Conservation (phyloP, 495 filamentous ascomycete genomes). For the Elasticomyces elasticus region DNA sequence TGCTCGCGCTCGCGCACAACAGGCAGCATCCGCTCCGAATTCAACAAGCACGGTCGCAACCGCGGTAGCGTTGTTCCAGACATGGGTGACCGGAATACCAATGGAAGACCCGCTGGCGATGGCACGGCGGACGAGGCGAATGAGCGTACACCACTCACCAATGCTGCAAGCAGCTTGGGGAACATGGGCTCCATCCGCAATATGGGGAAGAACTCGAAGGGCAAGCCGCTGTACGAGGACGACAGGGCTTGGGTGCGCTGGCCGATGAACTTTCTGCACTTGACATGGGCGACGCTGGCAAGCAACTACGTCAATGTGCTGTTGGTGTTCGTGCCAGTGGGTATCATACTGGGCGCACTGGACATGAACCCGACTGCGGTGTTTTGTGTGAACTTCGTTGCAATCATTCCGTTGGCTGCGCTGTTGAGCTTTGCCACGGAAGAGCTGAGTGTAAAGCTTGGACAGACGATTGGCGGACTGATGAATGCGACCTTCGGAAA, state of each 20-base stretch:
- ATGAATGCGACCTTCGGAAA: conserved; percentile 97
- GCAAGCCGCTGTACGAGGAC: conserved; percentile 17
- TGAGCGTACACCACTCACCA: conserved; percentile 14
- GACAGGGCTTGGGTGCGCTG: conserved; percentile 32
- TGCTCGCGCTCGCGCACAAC: neutral
- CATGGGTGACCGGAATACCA: neutral
- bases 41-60: conserved; percentile 15
- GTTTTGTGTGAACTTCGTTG: conserved; percentile 87
- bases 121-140: conserved; percentile 12
- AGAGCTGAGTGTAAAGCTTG: conserved; percentile 72
- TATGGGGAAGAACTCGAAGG: neutral
- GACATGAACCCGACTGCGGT: conserved; percentile 65
- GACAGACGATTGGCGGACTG: conserved; percentile 82
- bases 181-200: conserved; percentile 1
- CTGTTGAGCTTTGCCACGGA: conserved; percentile 93
- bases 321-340: conserved; percentile 80
- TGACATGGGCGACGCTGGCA: conserved; percentile 45
- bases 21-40: conserved; percentile 13
- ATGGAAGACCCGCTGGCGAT: conserved; percentile 1
- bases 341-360: conserved; percentile 66
- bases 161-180: conserved; percentile 6
- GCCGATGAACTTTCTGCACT: conserved; percentile 42
- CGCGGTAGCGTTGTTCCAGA: too few species aligned
- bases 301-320: conserved; percentile 78
- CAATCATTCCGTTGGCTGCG: conserved; percentile 87